Evolutionary conservation across 306 rosid genomes (phyloP), one percentile per base, ranked within the genome.

Genomic region (Cucumis cinereus): DNA sequence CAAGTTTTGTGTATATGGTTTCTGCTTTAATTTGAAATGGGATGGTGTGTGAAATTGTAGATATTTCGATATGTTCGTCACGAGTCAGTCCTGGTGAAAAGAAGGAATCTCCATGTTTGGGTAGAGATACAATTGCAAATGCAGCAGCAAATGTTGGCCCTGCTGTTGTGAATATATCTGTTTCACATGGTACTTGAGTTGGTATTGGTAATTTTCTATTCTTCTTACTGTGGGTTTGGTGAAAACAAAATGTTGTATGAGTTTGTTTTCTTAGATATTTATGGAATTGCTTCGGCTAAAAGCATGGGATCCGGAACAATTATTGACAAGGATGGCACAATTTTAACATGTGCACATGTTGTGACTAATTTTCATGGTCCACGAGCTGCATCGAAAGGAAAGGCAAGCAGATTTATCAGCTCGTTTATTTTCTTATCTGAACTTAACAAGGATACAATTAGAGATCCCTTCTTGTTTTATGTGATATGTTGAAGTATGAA

Each of bases 281-380:
- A 23, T 68, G 96, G 94, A 50, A 20, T 89, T 43, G 41, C 79
- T 60, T n/a, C 74, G 7, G 96, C 83, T 30, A 86, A 47, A 85
- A 78, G 90, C 61, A 83, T 82, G 67, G 93, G 96, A 73, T 90
- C 98, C 2, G 97, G 98, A 79, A 94, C 97, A 8, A 91, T 94
- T 59, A 92, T 94, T 67, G 67, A 88, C 75, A 43, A 85, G 84
- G 90, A 94, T 77, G 98, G 98, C 60, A 91, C 96, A 43, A 90
- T 91, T 71, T 82, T 94, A 86, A 94, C 98, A 26, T 89, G 93
- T 82, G 98, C 97, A 52, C 98, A 92, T 85, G 87, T 85, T 78
- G 93, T 94, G 77, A 82, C 84, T 49, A 85, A 84, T 86, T 85
- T 85, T 83, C 87, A 85, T 3, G 95, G 95, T 57, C 11, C 52